A percentile compares a stretch with the other conserved stretches of the same genome.
phyloP scores from a whole-genome alignment of 192 early-diverging fungal species.

The Rhizophlyctis rosea region DNA sequence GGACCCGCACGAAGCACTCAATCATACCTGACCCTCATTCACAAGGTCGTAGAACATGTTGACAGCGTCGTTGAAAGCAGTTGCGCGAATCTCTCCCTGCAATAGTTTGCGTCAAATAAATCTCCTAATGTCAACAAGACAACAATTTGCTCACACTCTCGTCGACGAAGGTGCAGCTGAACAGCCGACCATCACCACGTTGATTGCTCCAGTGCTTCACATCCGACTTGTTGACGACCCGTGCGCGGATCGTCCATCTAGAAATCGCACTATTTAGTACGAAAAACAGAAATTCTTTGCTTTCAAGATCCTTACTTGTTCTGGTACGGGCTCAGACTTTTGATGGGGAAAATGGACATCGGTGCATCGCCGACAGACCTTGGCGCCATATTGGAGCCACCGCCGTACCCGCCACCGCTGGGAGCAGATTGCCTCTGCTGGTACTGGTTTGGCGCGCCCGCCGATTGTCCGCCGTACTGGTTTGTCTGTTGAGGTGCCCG shows the following conservation, averaged over 20 bases:
- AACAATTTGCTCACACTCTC: slow-evolving; percentile 71
- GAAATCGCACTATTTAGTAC: not conserved
- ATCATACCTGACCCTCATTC: slow-evolving; percentile 54
- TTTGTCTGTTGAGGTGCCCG: too few species aligned
- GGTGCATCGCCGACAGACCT: slow-evolving; percentile 14
- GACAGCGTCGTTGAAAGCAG: slow-evolving; percentile 88
- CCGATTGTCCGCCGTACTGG: slow-evolving; percentile 10
- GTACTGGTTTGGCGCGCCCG: slow-evolving; percentile 23
- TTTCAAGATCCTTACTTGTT: slow-evolving; percentile 54
- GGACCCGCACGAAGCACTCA: too few species aligned
- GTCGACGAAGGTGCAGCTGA: slow-evolving; percentile 85
- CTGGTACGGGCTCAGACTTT: slow-evolving; percentile 81
- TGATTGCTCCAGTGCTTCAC: slow-evolving; percentile 80
- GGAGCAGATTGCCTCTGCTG: slow-evolving; percentile 27
- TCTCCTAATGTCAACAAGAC: slow-evolving; percentile 3
- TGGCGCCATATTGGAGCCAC: slow-evolving; percentile 26
- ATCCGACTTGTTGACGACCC: slow-evolving; percentile 79
- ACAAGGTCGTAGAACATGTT: slow-evolving; percentile 74
- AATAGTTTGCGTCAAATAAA: too few species aligned
- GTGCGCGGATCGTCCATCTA: slow-evolving; percentile 92
- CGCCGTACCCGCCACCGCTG: slow-evolving; percentile 12
- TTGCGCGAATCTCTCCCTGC: slow-evolving; percentile 93
- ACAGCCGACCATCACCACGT: slow-evolving; percentile 77
- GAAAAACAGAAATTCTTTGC: not conserved
- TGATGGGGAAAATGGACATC: slow-evolving; percentile 58